These are phyloP conservation scores for Aphanomyces stellatus DNA, from an alignment of 352 stramenopile genomes.

Conservation along the genomic window DNA sequence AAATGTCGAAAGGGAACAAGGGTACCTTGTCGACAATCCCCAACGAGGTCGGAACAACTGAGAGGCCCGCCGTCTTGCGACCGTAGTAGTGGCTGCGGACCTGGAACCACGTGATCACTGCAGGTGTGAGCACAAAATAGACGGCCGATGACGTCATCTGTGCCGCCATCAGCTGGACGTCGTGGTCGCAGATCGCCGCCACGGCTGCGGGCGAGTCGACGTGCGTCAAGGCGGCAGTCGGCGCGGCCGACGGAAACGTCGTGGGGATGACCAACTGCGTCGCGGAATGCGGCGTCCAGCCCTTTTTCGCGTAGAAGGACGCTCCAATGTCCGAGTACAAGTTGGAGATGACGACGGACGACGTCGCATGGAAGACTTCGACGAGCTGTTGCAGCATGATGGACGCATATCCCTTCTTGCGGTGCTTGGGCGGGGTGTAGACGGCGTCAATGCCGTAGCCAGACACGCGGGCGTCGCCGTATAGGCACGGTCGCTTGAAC, in stretches of 20 bases:
- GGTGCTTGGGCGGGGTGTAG: constrained; percentile 1
- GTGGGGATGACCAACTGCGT: not conserved
- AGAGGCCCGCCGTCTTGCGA: not conserved
- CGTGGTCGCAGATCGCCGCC: not conserved
- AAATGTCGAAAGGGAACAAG: not conserved
- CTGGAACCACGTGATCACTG: not conserved
- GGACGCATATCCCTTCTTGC: constrained; percentile 12
- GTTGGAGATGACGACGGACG: not conserved
- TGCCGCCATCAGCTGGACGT: not conserved
- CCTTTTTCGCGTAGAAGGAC: not conserved
- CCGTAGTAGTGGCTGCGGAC: not conserved
- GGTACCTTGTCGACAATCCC: not conserved
- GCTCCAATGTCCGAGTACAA: constrained; percentile 10
- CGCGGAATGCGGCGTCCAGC: not conserved
- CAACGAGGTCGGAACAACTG: not conserved
- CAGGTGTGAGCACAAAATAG: not conserved
- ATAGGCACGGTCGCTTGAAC: not conserved
- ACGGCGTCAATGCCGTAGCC: constrained; percentile 3
- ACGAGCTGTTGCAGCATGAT: not conserved
- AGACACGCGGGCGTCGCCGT: not conserved
- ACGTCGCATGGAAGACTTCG: not conserved
- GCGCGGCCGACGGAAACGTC: not conserved
- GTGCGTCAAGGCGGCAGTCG: not conserved
- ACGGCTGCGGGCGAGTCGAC: not conserved
- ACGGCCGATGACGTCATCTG: not conserved